Percentiles rank a stretch among this genome's conserved stretches.
Conservation (phyloP, 2,329 filamentous ascomycete species). For the Ophiostoma piceae region DNA sequence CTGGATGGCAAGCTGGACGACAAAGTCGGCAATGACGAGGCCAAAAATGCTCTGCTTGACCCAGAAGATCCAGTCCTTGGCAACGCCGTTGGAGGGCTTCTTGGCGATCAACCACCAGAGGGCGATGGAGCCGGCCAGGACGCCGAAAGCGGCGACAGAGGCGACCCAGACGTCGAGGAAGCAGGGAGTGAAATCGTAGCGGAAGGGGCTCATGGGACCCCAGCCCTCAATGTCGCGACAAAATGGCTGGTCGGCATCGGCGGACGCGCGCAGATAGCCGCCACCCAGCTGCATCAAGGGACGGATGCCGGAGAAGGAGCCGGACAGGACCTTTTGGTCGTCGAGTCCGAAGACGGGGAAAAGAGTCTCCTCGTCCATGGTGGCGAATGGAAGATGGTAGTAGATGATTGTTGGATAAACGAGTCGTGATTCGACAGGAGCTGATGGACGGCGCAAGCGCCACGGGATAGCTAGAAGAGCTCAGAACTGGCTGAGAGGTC, state of each 20-base stretch:
- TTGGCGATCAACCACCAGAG: slow-evolving; percentile 73
- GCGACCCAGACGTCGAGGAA: slow-evolving; percentile 91
- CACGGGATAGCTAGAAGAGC: neutral
- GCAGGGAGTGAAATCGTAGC: slow-evolving; percentile 95
- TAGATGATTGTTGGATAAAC: neutral
- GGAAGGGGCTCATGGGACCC: slow-evolving; percentile 80
- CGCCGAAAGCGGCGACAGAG: slow-evolving; percentile 69
- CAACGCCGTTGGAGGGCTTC: slow-evolving; percentile 59
- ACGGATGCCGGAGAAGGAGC: slow-evolving; percentile 57
- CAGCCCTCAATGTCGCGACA: slow-evolving; percentile 90
- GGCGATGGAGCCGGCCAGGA: slow-evolving; percentile 70
- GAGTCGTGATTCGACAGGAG: neutral
- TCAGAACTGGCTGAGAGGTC: neutral
- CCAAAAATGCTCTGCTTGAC: slow-evolving; percentile 75
- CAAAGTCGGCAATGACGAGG: slow-evolving; percentile 62
- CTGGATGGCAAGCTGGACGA: slow-evolving; percentile 70
- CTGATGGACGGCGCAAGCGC: slow-evolving; percentile 8
- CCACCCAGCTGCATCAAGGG: slow-evolving; percentile 48
- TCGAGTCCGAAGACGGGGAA: slow-evolving; percentile 26
- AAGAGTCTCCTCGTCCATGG: slow-evolving; percentile 30
- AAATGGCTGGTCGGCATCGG: slow-evolving; percentile 59
- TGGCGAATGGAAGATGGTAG: neutral
- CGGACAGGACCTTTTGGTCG: slow-evolving; percentile 49
- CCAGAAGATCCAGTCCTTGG: slow-evolving; percentile 90
- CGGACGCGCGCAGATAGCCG: slow-evolving; percentile 54